These are phyloP conservation scores for Pseudonectria foliicola DNA, from an alignment of 2,329 filamentous ascomycete species.

Conservation along the genomic window DNA sequence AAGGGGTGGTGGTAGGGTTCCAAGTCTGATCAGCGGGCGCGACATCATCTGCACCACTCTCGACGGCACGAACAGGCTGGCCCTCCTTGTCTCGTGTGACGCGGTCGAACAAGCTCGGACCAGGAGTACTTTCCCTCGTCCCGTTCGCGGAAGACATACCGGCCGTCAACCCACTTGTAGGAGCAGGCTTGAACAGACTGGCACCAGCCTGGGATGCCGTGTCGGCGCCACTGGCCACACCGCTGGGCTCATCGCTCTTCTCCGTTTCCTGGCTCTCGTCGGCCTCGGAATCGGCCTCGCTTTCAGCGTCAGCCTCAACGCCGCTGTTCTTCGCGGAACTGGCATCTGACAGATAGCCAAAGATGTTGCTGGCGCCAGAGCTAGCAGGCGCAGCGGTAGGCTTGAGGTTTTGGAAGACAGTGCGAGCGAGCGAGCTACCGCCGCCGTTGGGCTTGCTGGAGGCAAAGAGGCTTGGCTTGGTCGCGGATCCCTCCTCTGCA, in stretches of 20 bases:
- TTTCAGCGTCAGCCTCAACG: constrained; percentile 40
- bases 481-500: constrained; percentile 17
- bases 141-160: constrained; percentile 31
- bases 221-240: constrained; percentile 34
- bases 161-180: constrained; percentile 15
- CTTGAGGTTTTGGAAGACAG: constrained; percentile 37
- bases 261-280: constrained; percentile 37
- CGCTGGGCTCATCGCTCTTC: constrained; percentile 37
- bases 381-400: constrained; percentile 17
- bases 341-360: constrained; percentile 51
- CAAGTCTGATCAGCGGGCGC: constrained; percentile 32
- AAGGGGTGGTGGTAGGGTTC: constrained; percentile 42
- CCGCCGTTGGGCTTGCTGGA: constrained; percentile 30
- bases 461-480: constrained; percentile 28
- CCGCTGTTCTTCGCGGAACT: constrained; percentile 50
- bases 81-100: constrained; percentile 44
- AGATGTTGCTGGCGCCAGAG: constrained; percentile 42
- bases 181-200: constrained; percentile 26
- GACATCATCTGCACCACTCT: constrained; percentile 18
- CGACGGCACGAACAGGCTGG: constrained; percentile 38
- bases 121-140: constrained; percentile 38
- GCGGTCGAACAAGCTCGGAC: constrained; percentile 49
- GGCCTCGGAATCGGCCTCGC: constrained; percentile 36
- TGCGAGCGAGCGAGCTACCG: constrained; percentile 28
- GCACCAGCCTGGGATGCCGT: constrained; percentile 29